A percentile compares a stretch with the other conserved stretches of the same genome.
These are phyloP conservation scores for Botrytis byssoidea DNA, from an alignment of 2,329 filamentous ascomycete genomes.

Conservation along the genomic window DNA sequence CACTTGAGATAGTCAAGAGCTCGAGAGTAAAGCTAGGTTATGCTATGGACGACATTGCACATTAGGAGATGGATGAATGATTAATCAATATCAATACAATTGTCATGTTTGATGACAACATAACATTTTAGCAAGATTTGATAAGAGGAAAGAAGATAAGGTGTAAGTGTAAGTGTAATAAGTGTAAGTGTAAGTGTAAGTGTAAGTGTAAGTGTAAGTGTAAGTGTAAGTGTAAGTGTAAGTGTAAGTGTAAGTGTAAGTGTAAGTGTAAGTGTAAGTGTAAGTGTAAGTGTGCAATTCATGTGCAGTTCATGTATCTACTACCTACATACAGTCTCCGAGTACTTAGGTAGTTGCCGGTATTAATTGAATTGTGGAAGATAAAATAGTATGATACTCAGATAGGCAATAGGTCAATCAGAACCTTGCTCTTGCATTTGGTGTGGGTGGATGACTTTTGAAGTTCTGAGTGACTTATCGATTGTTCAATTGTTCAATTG, in stretches of 20 bases:
- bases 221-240: not conserved
- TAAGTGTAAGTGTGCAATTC: not conserved
- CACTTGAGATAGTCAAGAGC: not conserved
- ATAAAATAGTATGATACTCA: not conserved
- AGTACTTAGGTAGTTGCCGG: not conserved
- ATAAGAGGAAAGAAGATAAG: not conserved
- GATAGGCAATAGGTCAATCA: not conserved
- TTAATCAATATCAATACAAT: not conserved
- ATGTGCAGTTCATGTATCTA: not conserved
- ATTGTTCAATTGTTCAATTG: not conserved
- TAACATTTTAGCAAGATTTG: not conserved
- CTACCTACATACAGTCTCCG: not conserved
- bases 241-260: too few relatives aligned
- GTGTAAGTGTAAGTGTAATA: not conserved
- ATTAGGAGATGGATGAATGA: not conserved
- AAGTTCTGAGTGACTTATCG: not conserved
- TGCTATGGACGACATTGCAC: not conserved
- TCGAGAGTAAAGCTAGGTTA: not conserved
- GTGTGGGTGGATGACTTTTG: not conserved
- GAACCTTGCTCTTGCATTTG: slow-evolving; percentile 5
- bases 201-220: too few relatives aligned
- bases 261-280: too few relatives aligned
- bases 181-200: too few relatives aligned
- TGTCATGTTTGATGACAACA: not conserved
- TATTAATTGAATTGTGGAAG: not conserved